These are phyloP conservation scores for Baorangia bicolor DNA, from an alignment of 768 basidiomycete genomes.

Conservation along the genomic window DNA sequence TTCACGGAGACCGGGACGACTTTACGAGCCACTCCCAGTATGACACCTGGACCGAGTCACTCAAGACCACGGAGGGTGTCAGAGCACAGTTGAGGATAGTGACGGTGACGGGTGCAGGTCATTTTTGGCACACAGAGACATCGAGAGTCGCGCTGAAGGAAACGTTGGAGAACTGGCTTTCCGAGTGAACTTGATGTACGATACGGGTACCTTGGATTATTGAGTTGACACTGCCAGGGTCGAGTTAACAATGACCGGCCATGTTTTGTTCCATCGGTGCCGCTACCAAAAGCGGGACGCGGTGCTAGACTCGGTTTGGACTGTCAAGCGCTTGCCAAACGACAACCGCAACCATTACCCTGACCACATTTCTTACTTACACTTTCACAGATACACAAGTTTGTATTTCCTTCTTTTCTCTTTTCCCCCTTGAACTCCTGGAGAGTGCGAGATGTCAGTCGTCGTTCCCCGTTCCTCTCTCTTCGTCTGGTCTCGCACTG, in stretches of 20 bases:
- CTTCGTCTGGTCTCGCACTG: slow-evolving; percentile 11
- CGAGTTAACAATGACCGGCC: not conserved
- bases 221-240: slow-evolving; percentile 10
- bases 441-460: slow-evolving; percentile 31
- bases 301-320: not conserved
- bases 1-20: slow-evolving; percentile 70
- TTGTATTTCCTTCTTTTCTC: slow-evolving; percentile 14
- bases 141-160: slow-evolving; percentile 22
- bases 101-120: slow-evolving; percentile 50
- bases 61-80: slow-evolving; percentile 30
- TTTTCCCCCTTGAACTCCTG: slow-evolving; percentile 9
- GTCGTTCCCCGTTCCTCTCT: not conserved
- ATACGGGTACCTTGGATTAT: not conserved
- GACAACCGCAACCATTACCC: slow-evolving; percentile 29
- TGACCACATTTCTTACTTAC: slow-evolving; percentile 19
- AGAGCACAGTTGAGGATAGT: slow-evolving; percentile 31
- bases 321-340: slow-evolving; percentile 7
- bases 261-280: not conserved
- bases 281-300: slow-evolving; percentile 20
- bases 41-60: slow-evolving; percentile 48
- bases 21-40: slow-evolving; percentile 63
- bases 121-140: slow-evolving; percentile 61
- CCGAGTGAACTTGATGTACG: not conserved
- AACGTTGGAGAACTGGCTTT: slow-evolving; percentile 23
- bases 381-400: slow-evolving; percentile 8